Evolutionary conservation across 176 grass and related monocot species (phyloP), one percentile per base, ranked within the genome.

Genomic region (Triticum monococcum): DNA sequence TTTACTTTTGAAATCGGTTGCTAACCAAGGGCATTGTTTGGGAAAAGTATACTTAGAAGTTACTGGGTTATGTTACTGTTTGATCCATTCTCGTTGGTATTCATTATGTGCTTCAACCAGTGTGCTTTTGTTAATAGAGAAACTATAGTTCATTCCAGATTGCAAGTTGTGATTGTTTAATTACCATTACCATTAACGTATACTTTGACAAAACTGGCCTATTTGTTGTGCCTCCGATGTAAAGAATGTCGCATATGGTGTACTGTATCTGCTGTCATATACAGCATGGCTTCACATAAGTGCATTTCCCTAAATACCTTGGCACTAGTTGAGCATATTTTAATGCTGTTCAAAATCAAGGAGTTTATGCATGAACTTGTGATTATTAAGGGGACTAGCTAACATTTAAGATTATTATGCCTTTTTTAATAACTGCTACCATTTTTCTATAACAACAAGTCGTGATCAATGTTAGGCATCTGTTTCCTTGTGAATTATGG

Each of bases 401-500:
- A 71, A 79, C 12, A 69, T 35, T 81, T 75, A 43, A 8, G 13
- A 59, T 68, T 68, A 9, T 26, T 46, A 72, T 73, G 4, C 24
- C 18, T 10, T 8, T 86, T 65, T 82, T 45, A 43, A 25, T 64
- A 1, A 72, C 30, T 62, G 32, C 56, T 77, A 54, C 16, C 63
- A 70, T 68, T 38, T 36, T 36, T 77, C 71, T 63, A 17, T 52
- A 80, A 8, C 40, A 80, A 8, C 36, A 28, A 74, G 17, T 22
- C 72, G 35, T 23, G 9, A 77, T 38, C 54, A 57, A 79, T 79
- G 17, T 54, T 48, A 37, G 32, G 12, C 30, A 65, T 76, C 64
- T 56, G 23, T 68, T 56, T 68, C 45, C 64, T 63, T 73, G 66
- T 68, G 68, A 50, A n/a, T 84, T 90, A 25, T 12, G 32, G 14